Percentiles rank a stretch among this genome's conserved stretches.
Conservation (phyloP, 257 asterid genomes). For the Nicotiana otophora region DNA sequence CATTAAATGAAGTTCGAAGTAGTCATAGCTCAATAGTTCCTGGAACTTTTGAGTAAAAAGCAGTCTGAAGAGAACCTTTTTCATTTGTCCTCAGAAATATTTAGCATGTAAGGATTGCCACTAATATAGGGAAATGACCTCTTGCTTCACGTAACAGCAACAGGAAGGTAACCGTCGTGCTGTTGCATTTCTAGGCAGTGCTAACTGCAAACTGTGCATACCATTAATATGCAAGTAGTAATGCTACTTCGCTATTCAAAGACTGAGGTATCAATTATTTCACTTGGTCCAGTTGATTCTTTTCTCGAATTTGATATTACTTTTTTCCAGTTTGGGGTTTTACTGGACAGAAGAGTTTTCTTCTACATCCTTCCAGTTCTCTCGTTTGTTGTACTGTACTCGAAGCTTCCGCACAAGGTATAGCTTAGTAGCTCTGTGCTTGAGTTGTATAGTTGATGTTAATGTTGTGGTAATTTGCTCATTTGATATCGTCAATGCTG, state of each 20-base stretch:
- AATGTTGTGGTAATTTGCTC: not conserved
- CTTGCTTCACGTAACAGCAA: not conserved
- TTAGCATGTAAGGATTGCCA: not conserved
- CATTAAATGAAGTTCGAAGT: not conserved
- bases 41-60: not conserved
- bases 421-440: not conserved
- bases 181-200: not conserved
- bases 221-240: not conserved
- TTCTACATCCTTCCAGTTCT: slow-evolving; percentile 62
- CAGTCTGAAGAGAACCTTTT: slow-evolving; percentile 3
- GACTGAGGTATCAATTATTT: not conserved
- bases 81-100: not conserved
- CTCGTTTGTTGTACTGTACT: slow-evolving; percentile 73
- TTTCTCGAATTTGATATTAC: slow-evolving; percentile 20
- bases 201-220: not conserved
- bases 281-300: not conserved
- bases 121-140: not conserved
- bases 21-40: not conserved
- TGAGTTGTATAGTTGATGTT: slow-evolving; percentile 12
- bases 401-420: slow-evolving; percentile 99
- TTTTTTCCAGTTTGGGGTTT: slow-evolving; percentile 73
- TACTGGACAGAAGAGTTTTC: slow-evolving; percentile 68
- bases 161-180: not conserved
- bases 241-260: not conserved
- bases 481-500: slow-evolving; percentile 25